phyloP scores from a whole-genome alignment of 176 grass and related monocot species.

The barley (Hordeum vulgare) region MorexV3_pseudomolecules_assembly NC_058522.1:487007225-487007724 shows the following conservation, averaged over 20 bases:
- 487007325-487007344: neutral
- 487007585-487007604: neutral
- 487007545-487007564: neutral
- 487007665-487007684: neutral
- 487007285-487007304: neutral
- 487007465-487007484: constrained; percentile 56
- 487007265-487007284: neutral
- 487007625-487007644: neutral
- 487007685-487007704: neutral
- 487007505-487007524: neutral
- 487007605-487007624: neutral
- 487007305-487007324: neutral
- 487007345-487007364: neutral
- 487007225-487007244: neutral
- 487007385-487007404: constrained; percentile 86
- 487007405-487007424: constrained; percentile 60
- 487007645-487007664: neutral
- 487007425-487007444: constrained; percentile 14
- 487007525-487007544: neutral
- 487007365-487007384: constrained; percentile 73
- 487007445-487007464: constrained; percentile 96
- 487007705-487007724: neutral
- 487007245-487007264: neutral
- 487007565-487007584: neutral
- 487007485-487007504: constrained; percentile 45